A percentile compares a stretch with the other conserved stretches of the same genome.
phyloP scores from a whole-genome alignment of 1,284 basidiomycete genomes.

The Fomitopsis betulina region DNA sequence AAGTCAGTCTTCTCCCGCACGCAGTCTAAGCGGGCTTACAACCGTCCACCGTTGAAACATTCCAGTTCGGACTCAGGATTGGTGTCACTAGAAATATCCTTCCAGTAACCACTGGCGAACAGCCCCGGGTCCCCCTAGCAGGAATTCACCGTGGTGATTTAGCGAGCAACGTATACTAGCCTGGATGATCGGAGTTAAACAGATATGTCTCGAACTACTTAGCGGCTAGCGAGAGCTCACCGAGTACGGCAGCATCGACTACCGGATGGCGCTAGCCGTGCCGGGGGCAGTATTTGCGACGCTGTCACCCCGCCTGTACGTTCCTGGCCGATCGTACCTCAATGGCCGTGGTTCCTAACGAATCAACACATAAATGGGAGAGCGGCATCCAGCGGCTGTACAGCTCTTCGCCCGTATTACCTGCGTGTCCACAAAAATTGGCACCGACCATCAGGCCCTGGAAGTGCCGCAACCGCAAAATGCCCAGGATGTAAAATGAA shows the following conservation, averaged over 20 bases:
- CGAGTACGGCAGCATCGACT: slow-evolving; percentile 71
- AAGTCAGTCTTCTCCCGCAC: too few relatives aligned
- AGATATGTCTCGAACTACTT: not conserved
- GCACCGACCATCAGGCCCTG: too few relatives aligned
- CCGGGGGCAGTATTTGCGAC: slow-evolving; percentile 67
- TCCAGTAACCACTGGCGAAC: too few relatives aligned
- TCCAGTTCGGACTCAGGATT: slow-evolving; percentile 35
- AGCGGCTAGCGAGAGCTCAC: slow-evolving; percentile 29
- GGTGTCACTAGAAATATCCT: slow-evolving; percentile 3
- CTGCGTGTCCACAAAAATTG: slow-evolving; percentile 49
- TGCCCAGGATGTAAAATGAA: slow-evolving; percentile 41
- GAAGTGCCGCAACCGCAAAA: slow-evolving; percentile 68
- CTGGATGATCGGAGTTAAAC: not conserved
- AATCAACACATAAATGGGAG: slow-evolving; percentile 65
- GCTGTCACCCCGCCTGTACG: slow-evolving; percentile 55
- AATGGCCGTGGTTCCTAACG: slow-evolving; percentile 64
- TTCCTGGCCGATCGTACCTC: slow-evolving; percentile 59
- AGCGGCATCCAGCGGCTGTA: slow-evolving; percentile 81
- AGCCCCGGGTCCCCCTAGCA: too few relatives aligned
- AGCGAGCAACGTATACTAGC: slow-evolving; percentile 71
- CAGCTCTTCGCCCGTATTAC: slow-evolving; percentile 75
- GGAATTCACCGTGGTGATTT: slow-evolving; percentile 40
- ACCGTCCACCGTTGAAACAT: slow-evolving; percentile 48
- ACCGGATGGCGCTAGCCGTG: slow-evolving; percentile 65
- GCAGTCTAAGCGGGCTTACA: slow-evolving; percentile 19